These are phyloP conservation scores for Brassica nigra DNA, from an alignment of 345 rosid species.

Conservation along the genomic window DNA sequence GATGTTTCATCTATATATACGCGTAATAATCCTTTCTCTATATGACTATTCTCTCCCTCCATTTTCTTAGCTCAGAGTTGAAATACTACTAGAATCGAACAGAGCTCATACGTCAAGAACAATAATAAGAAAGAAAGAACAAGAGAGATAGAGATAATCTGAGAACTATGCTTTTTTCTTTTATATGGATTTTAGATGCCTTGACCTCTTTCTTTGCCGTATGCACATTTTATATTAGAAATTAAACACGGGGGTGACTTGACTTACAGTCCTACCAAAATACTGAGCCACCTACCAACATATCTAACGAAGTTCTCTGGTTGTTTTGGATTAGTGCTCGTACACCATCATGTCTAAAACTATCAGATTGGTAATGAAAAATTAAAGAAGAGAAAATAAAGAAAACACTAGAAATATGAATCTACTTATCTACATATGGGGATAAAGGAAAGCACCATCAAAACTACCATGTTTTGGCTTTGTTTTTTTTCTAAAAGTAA, in stretches of 20 bases:
- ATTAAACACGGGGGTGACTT: background rate
- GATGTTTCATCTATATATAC: background rate
- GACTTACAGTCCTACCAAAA: background rate
- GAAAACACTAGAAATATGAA: background rate
- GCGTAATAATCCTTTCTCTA: conserved; percentile 26
- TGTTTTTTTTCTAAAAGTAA: background rate
- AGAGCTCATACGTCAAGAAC: background rate
- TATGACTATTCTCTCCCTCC: conserved; percentile 16
- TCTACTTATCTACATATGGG: background rate
- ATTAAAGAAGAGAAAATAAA: background rate
- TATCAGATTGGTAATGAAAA: background rate
- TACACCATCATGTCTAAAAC: background rate
- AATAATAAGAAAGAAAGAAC: background rate
- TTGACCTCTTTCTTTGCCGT: background rate
- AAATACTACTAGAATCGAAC: background rate
- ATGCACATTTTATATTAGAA: background rate
- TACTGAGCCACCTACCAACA: background rate
- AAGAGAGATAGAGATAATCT: background rate
- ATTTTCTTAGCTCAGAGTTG: conserved; percentile 1
- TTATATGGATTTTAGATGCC: background rate
- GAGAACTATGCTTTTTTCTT: background rate
- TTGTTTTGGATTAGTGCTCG: background rate
- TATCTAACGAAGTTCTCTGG: background rate
- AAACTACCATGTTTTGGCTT: background rate
- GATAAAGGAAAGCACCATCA: background rate